phyloP scores from a whole-genome alignment of 805 yeast species.

The Saccharomyces eubayanus region DNA sequence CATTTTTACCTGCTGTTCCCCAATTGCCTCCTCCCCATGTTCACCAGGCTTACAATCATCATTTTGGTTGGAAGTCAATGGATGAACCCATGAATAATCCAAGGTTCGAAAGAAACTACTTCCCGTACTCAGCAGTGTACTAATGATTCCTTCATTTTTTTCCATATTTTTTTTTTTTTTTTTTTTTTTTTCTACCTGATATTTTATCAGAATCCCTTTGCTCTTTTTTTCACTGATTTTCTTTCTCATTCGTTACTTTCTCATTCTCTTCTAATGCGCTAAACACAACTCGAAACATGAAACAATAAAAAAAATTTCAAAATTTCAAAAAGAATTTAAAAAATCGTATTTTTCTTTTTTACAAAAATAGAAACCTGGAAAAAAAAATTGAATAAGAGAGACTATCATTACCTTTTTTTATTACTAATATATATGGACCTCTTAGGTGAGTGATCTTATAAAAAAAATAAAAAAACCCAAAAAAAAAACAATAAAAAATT shows the following conservation, averaged over 20 bases:
- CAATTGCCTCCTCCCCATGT: background rate
- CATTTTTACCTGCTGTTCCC: background rate
- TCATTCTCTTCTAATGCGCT: background rate
- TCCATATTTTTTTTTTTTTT: too few species aligned
- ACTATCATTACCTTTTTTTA: background rate
- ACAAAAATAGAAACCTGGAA: background rate
- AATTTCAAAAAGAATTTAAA: background rate
- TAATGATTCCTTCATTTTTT: background rate
- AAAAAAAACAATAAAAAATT: background rate
- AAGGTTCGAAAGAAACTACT: background rate
- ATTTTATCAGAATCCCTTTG: background rate
- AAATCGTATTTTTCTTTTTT: background rate
- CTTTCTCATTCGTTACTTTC: background rate
- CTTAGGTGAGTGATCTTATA: constrained; percentile 6
- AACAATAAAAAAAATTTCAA: background rate
- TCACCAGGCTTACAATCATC: background rate
- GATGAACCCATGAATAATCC: constrained; percentile 1
- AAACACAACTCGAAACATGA: background rate
- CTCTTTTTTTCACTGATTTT: background rate
- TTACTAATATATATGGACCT: constrained; percentile 2
- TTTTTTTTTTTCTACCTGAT: background rate
- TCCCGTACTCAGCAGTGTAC: background rate
- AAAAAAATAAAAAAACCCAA: background rate
- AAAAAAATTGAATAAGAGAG: background rate
- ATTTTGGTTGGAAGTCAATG: background rate